Base-by-base conservation (phyloP, 176 grass and related monocot species). In the Paspalum vaginatum region DNA sequence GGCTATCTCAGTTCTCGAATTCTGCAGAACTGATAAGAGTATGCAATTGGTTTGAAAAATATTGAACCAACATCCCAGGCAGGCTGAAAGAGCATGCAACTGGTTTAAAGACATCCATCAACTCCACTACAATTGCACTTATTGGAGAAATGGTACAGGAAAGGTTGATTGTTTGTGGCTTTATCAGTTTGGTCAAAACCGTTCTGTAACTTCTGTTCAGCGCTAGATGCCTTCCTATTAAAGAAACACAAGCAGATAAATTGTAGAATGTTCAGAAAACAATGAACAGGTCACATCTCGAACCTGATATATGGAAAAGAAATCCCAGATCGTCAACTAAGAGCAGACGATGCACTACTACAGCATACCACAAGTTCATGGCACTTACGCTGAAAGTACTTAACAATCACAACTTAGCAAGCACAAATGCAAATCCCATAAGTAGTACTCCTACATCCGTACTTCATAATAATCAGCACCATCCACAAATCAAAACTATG, bases 301-400 rank as follows among this genome's bases (percentile, higher is more conserved):
- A 50, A 20, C 25, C 9, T 0, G 58, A 61, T 12, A 72, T 6
- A 17, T 17, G 57, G 7, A 39, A 32, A 39, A 11, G 39, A 21
- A 18, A 73, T 79, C 84, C 38, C 37, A 55, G 11, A 18, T 16
- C n/a, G n/a, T 39, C 46, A 6, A n/a, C 21, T 12, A 3, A 16
- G 15, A 7, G 12, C 14, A 72, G 32, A 41, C 5, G 1, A 0
- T 18, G 80, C 2, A 2, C 11, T 73, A 27, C 48, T 40, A 41
- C 14, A 70, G 20, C 72, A 57, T 27, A 39, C 51, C 11, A 24
- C n/a, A 85, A 53, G 17, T n/a, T 41, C 84, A 56, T 74, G 49
- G 61, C 45, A 73, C 9, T 11, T 54, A 8, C 14, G 2, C 1
- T 5, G 11, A 9, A 8, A 25, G 5, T 9, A 57, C 8, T 27